Percentiles rank a stretch among this genome's conserved stretches.
These are phyloP conservation scores for Lyophyllum atratum DNA, from an alignment of 768 basidiomycete genomes.

Conservation along the genomic window DNA sequence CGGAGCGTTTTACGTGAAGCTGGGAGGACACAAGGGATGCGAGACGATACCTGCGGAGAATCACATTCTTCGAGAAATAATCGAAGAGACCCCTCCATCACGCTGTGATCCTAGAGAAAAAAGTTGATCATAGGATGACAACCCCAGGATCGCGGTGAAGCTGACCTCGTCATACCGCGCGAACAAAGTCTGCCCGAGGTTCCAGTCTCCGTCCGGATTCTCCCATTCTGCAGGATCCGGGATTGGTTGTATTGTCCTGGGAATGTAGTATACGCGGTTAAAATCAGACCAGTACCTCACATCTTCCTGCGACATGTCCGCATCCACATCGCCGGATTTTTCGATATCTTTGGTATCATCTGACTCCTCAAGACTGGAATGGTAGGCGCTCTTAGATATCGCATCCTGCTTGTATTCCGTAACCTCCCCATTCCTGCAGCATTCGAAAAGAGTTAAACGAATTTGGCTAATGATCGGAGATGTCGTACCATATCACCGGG, in stretches of 20 bases:
- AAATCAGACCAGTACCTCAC: constrained; percentile 73
- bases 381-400: constrained; percentile 58
- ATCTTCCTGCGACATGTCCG: constrained; percentile 21
- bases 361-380: constrained; percentile 38
- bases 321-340: constrained; percentile 6
- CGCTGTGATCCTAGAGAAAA: constrained; percentile 48
- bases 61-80: constrained; percentile 76
- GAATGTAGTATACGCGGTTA: constrained; percentile 62
- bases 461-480: constrained; percentile 1
- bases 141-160: not conserved
- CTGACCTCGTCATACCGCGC: constrained; percentile 55
- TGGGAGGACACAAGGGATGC: not conserved
- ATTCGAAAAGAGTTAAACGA: not conserved
- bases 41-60: constrained; percentile 61
- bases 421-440: constrained; percentile 44
- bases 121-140: not conserved
- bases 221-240: constrained; percentile 63
- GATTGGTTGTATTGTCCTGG: constrained; percentile 63
- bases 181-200: constrained; percentile 51
- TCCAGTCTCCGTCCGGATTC: constrained; percentile 57
- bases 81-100: constrained; percentile 73
- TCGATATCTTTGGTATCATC: constrained; percentile 8
- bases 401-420: constrained; percentile 53
- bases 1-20: not conserved
- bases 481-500: constrained; percentile 19